Evolutionary conservation across 1,284 basidiomycete species (phyloP).

Genomic region (Puccinia novopanici): DNA sequence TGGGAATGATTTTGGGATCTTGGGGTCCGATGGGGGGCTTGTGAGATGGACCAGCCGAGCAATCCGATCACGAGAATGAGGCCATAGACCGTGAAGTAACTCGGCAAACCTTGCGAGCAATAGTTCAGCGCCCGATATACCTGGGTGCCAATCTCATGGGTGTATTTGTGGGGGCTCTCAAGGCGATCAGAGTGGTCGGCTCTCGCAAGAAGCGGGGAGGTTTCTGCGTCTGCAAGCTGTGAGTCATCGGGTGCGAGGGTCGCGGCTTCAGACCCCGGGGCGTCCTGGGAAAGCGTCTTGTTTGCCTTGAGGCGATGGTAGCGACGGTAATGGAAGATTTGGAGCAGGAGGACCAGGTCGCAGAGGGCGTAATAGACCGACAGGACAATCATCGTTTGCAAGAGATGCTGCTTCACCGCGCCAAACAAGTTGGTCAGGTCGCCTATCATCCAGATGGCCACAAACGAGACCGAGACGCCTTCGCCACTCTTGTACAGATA

Average conservation of each 20-base stretch:
- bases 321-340: slow-evolving; percentile 38
- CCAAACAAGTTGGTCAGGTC: slow-evolving; percentile 44
- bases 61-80: slow-evolving; percentile 20
- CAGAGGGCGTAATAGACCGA: slow-evolving; percentile 36
- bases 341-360: slow-evolving; percentile 28
- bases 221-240: too few species aligned
- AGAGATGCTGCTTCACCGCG: slow-evolving; percentile 36
- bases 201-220: too few species aligned
- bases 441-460: slow-evolving; percentile 40
- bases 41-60: slow-evolving; percentile 17
- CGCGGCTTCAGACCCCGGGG: too few species aligned
- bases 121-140: neutral
- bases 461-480: slow-evolving; percentile 27
- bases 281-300: too few species aligned
- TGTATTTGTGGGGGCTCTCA: too few species aligned
- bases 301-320: neutral
- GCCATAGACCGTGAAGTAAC: slow-evolving; percentile 26
- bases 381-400: slow-evolving; percentile 39
- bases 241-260: too few species aligned
- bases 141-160: too few species aligned
- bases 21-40: neutral
- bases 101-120: slow-evolving; percentile 1
- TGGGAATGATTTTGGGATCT: too few species aligned
- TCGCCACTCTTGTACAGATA: slow-evolving; percentile 37
- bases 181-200: too few species aligned